phyloP scores from a whole-genome alignment of 2,329 filamentous ascomycete genomes.

The Bipolaris zeicola region DNA sequence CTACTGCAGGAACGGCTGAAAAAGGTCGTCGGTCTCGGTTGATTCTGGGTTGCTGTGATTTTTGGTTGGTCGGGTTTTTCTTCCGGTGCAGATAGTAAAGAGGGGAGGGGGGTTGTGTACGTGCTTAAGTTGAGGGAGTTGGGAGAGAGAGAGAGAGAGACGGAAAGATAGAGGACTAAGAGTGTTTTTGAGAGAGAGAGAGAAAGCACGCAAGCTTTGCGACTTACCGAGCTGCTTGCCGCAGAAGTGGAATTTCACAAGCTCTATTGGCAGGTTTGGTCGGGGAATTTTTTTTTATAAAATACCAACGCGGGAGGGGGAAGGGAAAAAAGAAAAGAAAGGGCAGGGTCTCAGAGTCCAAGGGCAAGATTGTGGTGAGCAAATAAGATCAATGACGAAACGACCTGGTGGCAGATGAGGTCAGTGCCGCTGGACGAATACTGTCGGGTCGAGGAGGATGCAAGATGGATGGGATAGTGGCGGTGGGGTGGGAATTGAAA shows the following conservation, averaged over 20 bases:
- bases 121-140: too few species aligned
- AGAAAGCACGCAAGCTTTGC: neutral
- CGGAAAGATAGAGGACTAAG: too few species aligned
- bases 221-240: slow-evolving; percentile 28
- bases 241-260: slow-evolving; percentile 13
- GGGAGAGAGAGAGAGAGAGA: too few species aligned
- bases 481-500: neutral
- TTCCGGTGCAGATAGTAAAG: slow-evolving; percentile 12
- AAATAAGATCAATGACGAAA: slow-evolving; percentile 27
- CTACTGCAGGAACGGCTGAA: slow-evolving; percentile 38
- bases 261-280: slow-evolving; percentile 1
- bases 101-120: neutral
- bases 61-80: slow-evolving; percentile 22
- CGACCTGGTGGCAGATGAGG: slow-evolving; percentile 9
- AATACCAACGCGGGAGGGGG: neutral
- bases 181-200: too few species aligned
- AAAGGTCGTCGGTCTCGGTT: slow-evolving; percentile 27
- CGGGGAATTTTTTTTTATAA: slow-evolving; percentile 3
- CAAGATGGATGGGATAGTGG: neutral
- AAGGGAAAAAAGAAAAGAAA: slow-evolving; percentile 1
- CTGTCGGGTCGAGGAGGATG: neutral
- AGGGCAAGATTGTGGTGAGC: slow-evolving; percentile 15
- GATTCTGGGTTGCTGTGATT: too few species aligned
- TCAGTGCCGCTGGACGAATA: slow-evolving; percentile 15
- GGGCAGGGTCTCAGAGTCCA: slow-evolving; percentile 22